Evolutionary conservation across 2,329 filamentous ascomycete genomes (phyloP).

Genomic region (Colletotrichum cereale): DNA sequence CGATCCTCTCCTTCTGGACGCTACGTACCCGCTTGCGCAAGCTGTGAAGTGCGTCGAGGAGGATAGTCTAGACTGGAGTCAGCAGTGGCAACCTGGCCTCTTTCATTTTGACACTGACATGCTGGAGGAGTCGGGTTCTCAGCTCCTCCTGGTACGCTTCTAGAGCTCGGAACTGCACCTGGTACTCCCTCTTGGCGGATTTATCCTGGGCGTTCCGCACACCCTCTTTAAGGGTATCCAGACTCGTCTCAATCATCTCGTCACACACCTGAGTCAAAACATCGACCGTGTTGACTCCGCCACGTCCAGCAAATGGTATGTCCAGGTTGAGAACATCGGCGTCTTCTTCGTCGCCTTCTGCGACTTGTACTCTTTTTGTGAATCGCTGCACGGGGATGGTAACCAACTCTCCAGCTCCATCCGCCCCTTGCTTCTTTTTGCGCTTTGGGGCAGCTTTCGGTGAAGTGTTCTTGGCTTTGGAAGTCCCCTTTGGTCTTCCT

Average conservation of each 20-base stretch:
- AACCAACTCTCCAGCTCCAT: conserved; percentile 54
- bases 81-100: conserved; percentile 35
- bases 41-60: conserved; percentile 69
- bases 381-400: conserved; percentile 71
- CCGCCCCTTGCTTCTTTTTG: conserved; percentile 40
- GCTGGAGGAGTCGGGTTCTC: conserved; percentile 66
- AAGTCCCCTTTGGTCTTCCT: conserved; percentile 30
- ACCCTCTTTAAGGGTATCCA: conserved; percentile 61
- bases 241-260: conserved; percentile 66
- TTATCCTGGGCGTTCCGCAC: conserved; percentile 54
- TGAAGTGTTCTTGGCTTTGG: conserved; percentile 43
- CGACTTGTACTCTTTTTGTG: conserved; percentile 58
- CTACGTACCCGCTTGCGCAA: conserved; percentile 69
- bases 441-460: conserved; percentile 41
- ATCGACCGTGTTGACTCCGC: conserved; percentile 72
- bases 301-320: conserved; percentile 65
- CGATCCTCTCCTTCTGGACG: conserved; percentile 68
- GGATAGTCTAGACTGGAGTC: conserved; percentile 60
- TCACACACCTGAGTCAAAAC: conserved; percentile 72
- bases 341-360: conserved; percentile 55
- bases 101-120: conserved; percentile 59
- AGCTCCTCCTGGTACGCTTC: conserved; percentile 71
- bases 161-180: conserved; percentile 67
- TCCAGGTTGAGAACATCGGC: conserved; percentile 62
- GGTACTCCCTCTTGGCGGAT: conserved; percentile 64